Conservation (phyloP, 805 yeast species). For the Pichia gijzeniarum region DNA sequence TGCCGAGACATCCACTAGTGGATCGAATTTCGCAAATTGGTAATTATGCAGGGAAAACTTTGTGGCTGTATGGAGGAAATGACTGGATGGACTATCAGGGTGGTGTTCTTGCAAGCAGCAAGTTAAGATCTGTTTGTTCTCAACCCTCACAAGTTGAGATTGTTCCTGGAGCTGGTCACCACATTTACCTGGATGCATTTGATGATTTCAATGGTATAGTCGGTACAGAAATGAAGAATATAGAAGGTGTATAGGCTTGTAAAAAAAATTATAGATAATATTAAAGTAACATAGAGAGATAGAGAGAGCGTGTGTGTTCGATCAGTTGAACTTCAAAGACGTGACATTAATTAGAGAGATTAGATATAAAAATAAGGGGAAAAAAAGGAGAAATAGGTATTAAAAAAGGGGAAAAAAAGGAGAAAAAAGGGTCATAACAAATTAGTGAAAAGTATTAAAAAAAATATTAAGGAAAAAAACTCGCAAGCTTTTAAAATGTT, state of each 20-base stretch:
- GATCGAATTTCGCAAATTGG: conserved; percentile 39
- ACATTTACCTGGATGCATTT: conserved; percentile 66
- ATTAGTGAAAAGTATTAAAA: no score
- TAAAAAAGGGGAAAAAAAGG: no score
- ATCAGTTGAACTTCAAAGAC: no score
- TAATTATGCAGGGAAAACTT: conserved; percentile 26
- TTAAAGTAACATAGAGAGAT: no score
- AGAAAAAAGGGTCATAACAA: no score
- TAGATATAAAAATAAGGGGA: not conserved
- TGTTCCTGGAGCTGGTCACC: conserved; percentile 65
- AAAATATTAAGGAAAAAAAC: no score
- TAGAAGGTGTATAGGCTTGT: conserved; percentile 7
- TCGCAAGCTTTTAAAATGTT: no score
- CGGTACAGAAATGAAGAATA: conserved; percentile 42
- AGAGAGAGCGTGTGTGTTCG: no score
- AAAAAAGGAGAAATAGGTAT: no score
- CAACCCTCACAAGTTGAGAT: conserved; percentile 16
- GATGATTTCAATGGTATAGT: conserved; percentile 46
- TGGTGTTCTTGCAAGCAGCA: conserved; percentile 36
- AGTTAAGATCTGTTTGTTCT: conserved; percentile 27
- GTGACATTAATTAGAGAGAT: not conserved
- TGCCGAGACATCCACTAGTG: conserved; percentile 69
- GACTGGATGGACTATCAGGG: conserved; percentile 57
- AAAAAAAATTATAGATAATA: no score
- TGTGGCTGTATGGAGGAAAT: conserved; percentile 82